phyloP scores from a whole-genome alignment of 306 rosid species.

The Acacia melanoxylon region DNA sequence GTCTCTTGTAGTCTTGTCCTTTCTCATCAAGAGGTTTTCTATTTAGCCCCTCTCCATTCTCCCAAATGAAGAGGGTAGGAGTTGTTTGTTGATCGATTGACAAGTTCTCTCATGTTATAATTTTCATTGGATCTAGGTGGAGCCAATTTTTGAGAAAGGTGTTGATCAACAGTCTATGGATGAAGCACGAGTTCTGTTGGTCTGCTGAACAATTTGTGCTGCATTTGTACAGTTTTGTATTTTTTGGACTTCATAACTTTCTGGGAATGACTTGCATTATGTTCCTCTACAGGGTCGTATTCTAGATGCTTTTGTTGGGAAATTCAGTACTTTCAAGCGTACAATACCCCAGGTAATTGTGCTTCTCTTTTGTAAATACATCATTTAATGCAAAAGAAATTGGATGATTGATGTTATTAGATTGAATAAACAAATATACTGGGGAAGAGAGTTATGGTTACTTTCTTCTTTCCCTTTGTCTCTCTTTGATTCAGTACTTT shows the following conservation, averaged over 20 bases:
- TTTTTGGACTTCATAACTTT: constrained; percentile 20
- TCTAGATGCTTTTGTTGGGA: constrained; percentile 97
- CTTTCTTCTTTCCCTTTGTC: background rate
- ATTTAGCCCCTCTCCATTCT: constrained; percentile 1
- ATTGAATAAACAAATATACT: background rate
- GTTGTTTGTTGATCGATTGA: constrained; percentile 28
- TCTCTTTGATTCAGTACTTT: too few species aligned
- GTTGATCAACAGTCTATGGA: constrained; percentile 93
- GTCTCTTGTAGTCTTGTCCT: constrained; percentile 2
- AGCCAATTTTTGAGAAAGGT: constrained; percentile 97
- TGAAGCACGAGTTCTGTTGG: constrained; percentile 94
- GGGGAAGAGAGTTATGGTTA: background rate
- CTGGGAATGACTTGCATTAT: constrained; percentile 26
- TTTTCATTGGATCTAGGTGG: constrained; percentile 70
- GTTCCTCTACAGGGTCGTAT: constrained; percentile 78
- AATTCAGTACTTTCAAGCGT: constrained; percentile 91
- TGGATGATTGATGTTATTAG: background rate
- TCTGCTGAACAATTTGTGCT: constrained; percentile 45
- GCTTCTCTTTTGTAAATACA: background rate
- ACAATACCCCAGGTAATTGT: constrained; percentile 89
- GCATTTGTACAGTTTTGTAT: constrained; percentile 22
- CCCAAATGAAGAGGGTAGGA: constrained; percentile 2
- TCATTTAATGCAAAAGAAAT: background rate
- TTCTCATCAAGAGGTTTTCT: background rate
- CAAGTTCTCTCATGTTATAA: constrained; percentile 23